These are phyloP conservation scores for Boeremia exigua DNA, from an alignment of 2,329 filamentous ascomycete genomes.

Conservation along the genomic window DNA sequence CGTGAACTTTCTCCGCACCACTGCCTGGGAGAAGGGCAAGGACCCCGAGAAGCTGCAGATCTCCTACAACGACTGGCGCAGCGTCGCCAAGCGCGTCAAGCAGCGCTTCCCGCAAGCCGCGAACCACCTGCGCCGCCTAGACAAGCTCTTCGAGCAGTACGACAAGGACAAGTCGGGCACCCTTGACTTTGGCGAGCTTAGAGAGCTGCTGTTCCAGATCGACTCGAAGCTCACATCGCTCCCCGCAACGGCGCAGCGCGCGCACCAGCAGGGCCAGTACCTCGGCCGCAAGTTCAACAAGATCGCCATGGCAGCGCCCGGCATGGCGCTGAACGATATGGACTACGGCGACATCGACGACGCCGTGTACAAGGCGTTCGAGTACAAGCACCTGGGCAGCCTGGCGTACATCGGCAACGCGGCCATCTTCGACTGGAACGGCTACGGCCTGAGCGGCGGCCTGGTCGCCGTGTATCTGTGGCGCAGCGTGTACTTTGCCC, in stretches of 20 bases:
- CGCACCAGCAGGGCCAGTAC: constrained; percentile 94
- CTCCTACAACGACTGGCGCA: constrained; percentile 86
- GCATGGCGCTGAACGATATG: constrained; percentile 78
- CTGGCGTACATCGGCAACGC: constrained; percentile 96
- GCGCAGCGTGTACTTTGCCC: constrained; percentile 95
- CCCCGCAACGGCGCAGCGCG: constrained; percentile 93
- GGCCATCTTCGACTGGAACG: constrained; percentile 89
- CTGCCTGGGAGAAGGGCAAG: constrained; percentile 90
- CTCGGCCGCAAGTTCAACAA: constrained; percentile 94
- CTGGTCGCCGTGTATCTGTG: constrained; percentile 94
- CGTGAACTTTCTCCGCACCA: constrained; percentile 82
- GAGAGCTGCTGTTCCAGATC: constrained; percentile 87
- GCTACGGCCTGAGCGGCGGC: constrained; percentile 79
- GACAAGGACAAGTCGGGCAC: constrained; percentile 93
- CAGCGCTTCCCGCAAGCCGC: constrained; percentile 90
- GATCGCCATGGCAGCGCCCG: constrained; percentile 77
- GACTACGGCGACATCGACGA: constrained; percentile 90
- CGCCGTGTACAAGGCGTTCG: constrained; percentile 90
- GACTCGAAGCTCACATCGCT: constrained; percentile 93
- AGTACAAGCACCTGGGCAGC: constrained; percentile 90
- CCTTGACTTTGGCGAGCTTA: constrained; percentile 90
- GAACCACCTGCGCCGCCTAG: constrained; percentile 84
- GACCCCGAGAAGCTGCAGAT: constrained; percentile 89
- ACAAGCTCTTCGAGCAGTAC: constrained; percentile 89
- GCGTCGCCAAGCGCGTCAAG: constrained; percentile 81